Evolutionary conservation across 345 rosid genomes (phyloP).

Genomic region (Ceriops zippeliana): DNA sequence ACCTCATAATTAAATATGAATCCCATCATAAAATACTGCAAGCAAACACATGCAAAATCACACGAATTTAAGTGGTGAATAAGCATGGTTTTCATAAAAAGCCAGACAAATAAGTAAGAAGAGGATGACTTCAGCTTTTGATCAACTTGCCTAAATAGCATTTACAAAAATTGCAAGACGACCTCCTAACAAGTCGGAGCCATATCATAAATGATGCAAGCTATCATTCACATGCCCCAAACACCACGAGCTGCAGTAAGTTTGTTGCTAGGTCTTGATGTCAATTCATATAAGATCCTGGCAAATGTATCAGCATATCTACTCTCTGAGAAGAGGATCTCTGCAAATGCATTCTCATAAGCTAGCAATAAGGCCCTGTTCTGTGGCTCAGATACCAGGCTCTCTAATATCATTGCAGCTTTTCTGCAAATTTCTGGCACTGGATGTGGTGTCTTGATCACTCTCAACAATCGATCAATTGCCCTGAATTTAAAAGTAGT

Average conservation of each 20-base stretch:
- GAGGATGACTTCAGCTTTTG: neutral
- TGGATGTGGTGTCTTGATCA: constrained; percentile 80
- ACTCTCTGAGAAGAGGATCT: constrained; percentile 76
- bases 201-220: constrained; percentile 2
- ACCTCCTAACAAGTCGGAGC: neutral
- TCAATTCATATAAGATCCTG: constrained; percentile 83
- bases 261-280: constrained; percentile 88
- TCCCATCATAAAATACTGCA: too few relatives aligned
- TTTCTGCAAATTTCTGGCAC: constrained; percentile 93
- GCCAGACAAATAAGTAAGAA: neutral
- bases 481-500: constrained; percentile 57
- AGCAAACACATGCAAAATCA: too few relatives aligned
- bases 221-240: constrained; percentile 71
- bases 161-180: too few relatives aligned
- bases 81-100: too few relatives aligned
- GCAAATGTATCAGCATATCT: constrained; percentile 87
- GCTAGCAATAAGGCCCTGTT: constrained; percentile 67
- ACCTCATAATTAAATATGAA: too few relatives aligned
- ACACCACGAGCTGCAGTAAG: constrained; percentile 75
- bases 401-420: constrained; percentile 92
- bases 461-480: constrained; percentile 78
- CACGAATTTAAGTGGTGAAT: too few relatives aligned
- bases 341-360: constrained; percentile 91
- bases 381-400: constrained; percentile 89
- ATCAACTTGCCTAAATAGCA: too few relatives aligned